Evolutionary conservation across 164 flowering plant species (phyloP).

Genomic region (Echeveria elegans): DNA sequence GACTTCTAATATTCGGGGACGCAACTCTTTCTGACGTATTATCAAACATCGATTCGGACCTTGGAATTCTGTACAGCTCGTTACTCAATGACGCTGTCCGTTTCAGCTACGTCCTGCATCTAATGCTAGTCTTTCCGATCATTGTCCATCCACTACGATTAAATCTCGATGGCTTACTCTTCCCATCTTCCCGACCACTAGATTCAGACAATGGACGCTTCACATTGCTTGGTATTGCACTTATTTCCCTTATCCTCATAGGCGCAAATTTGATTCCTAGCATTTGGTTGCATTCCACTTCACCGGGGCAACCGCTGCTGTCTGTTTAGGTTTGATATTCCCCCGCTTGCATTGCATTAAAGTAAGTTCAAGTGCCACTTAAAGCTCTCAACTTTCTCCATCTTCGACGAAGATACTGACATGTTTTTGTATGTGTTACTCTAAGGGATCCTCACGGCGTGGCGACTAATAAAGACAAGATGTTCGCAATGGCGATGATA

Average conservation of each 20-base stretch:
- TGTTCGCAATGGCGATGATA: constrained; percentile 59
- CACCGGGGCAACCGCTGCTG: constrained; percentile 96
- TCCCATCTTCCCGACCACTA: constrained; percentile 57
- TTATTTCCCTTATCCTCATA: constrained; percentile 53
- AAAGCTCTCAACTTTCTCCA: not conserved
- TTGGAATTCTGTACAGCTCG: constrained; percentile 75
- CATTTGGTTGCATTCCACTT: constrained; percentile 98
- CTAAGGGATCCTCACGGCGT: constrained; percentile 49
- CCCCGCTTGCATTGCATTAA: constrained; percentile 72
- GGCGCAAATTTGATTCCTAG: constrained; percentile 96
- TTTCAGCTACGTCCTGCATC: constrained; percentile 78
- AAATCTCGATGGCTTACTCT: constrained; percentile 80
- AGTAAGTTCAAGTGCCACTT: constrained; percentile 28
- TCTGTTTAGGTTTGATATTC: constrained; percentile 89
- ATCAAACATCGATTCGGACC: constrained; percentile 73
- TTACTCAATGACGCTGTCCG: constrained; percentile 82
- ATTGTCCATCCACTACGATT: constrained; percentile 70
- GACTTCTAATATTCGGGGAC: constrained; percentile 84
- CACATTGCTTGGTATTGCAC: constrained; percentile 39
- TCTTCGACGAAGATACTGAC: not conserved
- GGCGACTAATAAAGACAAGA: constrained; percentile 76
- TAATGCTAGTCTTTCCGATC: constrained; percentile 93
- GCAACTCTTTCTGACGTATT: constrained; percentile 85
- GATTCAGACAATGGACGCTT: constrained; percentile 52
- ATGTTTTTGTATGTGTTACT: not conserved